A percentile compares a stretch with the other conserved stretches of the same genome.
phyloP scores from a whole-genome alignment of 768 basidiomycete genomes.

The Lactifluus subvellereus region DNA sequence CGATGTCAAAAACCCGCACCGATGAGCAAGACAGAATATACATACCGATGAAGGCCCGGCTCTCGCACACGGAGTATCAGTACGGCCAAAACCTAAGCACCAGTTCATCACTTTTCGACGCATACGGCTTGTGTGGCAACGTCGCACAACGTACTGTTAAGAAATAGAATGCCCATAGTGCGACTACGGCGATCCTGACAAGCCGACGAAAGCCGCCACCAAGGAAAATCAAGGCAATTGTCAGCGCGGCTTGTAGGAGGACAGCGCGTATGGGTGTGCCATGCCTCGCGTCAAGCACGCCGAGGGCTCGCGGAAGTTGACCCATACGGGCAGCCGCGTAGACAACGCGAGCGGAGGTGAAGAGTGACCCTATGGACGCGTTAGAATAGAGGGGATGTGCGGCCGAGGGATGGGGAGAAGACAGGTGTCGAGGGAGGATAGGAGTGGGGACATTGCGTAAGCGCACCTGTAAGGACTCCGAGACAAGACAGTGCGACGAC shows the following conservation, averaged over 20 bases:
- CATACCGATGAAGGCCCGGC: conserved; percentile 6
- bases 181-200: conserved; percentile 8
- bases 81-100: conserved; percentile 4
- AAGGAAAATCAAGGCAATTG: conserved; percentile 2
- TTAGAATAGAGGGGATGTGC: background rate
- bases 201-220: conserved; percentile 8
- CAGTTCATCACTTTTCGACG: background rate
- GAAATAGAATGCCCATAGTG: conserved; percentile 10
- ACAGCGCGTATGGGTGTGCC: conserved; percentile 6
- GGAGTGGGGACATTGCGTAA: background rate
- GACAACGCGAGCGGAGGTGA: conserved; percentile 8
- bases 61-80: conserved; percentile 8
- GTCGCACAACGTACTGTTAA: background rate
- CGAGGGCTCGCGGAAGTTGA: background rate
- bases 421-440: background rate
- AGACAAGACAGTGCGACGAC: conserved; percentile 5
- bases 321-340: conserved; percentile 6
- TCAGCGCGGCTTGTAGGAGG: background rate
- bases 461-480: conserved; percentile 5
- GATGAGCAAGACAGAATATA: background rate
- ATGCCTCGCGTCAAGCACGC: background rate
- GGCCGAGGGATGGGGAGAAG: too few species aligned
- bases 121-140: too few species aligned
- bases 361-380: background rate
- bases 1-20: background rate